Base-by-base conservation (phyloP, 495 filamentous ascomycete genomes). In the Tuber indicum region DNA sequence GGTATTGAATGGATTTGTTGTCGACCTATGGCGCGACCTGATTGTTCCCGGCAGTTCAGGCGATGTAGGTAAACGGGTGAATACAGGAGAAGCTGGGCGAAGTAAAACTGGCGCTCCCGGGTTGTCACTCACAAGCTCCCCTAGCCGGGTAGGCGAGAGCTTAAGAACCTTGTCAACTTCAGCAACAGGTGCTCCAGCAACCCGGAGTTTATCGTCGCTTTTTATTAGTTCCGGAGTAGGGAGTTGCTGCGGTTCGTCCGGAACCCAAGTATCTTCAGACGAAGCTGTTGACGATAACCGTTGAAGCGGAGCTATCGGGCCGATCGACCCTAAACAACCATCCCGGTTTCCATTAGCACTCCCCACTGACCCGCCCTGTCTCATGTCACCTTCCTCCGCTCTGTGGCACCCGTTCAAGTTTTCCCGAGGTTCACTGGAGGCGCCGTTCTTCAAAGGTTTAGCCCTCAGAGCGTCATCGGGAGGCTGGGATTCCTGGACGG, bases 141-240 rank as follows among this genome's bases (percentile, higher is more conserved):
- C 78, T 39, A 81, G 78, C 36, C 58, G 71, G 19, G 72, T 66
- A 47, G 79, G 79, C 17, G 79, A 77, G 46, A 75, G 78, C 75
- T 76, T 81, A 43, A 70, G 78, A 17, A 73, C 74, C 75, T 77
- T 77, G 75, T 75, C 78, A 69, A 47, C 42, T 36, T 71, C 45
- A 44, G 71, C 42, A 52, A 36, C 47, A n/a, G 62, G 72, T 45
- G 8, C 44, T n/a, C 78, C 46, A 39, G 66, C 71, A 39, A 42
- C 45, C 46, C 26, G 44, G 9, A 44, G 66, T 62, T 62, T 73
- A 9, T 46, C 78, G 32, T 47, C 74, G 66, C 41, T 74, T n/a
- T 52, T 76, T 12, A 71, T 76, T 74, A 73, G 71, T 21, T 74
- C 77, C 71, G 46, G 52, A 41, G 74, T n/a, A 32, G 45, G 73